These are phyloP conservation scores for Diaporthe aspalathi DNA, from an alignment of 2,329 filamentous ascomycete species.

Conservation along the genomic window DNA sequence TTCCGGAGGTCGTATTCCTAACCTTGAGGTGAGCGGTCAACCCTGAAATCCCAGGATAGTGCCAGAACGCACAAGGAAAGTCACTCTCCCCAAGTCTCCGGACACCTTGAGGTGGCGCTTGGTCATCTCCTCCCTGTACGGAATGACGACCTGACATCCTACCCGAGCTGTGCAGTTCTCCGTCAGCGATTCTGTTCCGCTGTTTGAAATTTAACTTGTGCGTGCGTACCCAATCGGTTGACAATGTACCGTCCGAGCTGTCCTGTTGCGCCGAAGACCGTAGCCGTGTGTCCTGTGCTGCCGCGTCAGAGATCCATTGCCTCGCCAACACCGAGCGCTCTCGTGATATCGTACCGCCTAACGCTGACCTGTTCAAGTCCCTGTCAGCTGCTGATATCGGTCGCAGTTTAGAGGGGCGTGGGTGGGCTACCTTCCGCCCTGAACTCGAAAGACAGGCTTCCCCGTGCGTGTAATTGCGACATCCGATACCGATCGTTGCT, in stretches of 20 bases:
- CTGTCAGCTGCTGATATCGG: constrained; percentile 13
- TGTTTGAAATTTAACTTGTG: constrained; percentile 38
- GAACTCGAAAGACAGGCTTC: constrained; percentile 89
- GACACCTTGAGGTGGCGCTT: constrained; percentile 96
- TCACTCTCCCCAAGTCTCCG: constrained; percentile 91
- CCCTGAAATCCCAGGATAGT: constrained; percentile 35
- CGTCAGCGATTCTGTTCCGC: constrained; percentile 41
- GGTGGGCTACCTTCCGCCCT: constrained; percentile 84
- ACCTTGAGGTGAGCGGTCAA: constrained; percentile 24
- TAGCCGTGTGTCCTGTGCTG: constrained; percentile 85
- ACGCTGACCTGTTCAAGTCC: constrained; percentile 72
- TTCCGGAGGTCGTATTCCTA: constrained; percentile 96
- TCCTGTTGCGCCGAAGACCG: constrained; percentile 97
- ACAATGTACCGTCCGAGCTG: constrained; percentile 98
- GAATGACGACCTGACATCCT: constrained; percentile 94
- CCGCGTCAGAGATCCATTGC: constrained; percentile 36
- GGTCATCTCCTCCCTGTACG: constrained; percentile 96
- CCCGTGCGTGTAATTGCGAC: constrained; percentile 94
- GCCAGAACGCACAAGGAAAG: constrained; percentile 78
- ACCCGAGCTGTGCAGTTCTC: constrained; percentile 73
- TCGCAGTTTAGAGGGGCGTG: constrained; percentile 45
- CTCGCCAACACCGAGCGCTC: background rate
- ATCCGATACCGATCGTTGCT: constrained; percentile 75
- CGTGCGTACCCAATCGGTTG: constrained; percentile 80
- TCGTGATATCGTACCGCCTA: constrained; percentile 75